Evolutionary conservation across 2,329 filamentous ascomycete genomes (phyloP).

Genomic region (Penicillium aurantiogriseum): DNA sequence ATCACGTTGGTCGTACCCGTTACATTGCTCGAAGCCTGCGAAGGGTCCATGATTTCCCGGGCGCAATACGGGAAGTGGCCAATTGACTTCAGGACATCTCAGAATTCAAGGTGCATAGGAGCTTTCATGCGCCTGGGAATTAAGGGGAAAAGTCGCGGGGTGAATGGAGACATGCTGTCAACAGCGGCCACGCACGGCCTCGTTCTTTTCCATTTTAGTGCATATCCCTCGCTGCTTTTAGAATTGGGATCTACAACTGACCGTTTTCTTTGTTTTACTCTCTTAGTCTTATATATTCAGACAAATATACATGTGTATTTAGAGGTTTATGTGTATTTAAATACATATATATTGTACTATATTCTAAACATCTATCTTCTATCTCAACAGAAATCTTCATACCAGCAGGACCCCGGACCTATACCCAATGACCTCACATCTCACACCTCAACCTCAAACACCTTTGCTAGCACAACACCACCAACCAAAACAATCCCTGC

Average conservation of each 20-base stretch:
- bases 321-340: too few species aligned
- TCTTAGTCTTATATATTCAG: background rate
- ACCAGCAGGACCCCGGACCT: background rate
- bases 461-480: constrained; percentile 3
- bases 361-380: background rate
- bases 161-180: constrained; percentile 11
- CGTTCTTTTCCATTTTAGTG: constrained; percentile 9
- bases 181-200: constrained; percentile 11
- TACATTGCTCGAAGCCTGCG: constrained; percentile 64
- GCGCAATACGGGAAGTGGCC: constrained; percentile 24
- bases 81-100: constrained; percentile 29
- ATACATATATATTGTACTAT: too few species aligned
- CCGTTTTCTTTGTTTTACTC: background rate
- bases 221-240: constrained; percentile 6
- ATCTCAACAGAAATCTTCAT: background rate
- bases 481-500: constrained; percentile 1
- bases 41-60: constrained; percentile 43
- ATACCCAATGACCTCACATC: background rate
- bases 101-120: background rate
- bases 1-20: constrained; percentile 54
- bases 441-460: constrained; percentile 12
- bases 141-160: constrained; percentile 9
- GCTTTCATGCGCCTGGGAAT: constrained; percentile 1
- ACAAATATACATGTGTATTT: background rate
- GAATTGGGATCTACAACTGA: background rate